phyloP scores from a whole-genome alignment of 805 yeast genomes.

The Barnettozyma californica region DNA sequence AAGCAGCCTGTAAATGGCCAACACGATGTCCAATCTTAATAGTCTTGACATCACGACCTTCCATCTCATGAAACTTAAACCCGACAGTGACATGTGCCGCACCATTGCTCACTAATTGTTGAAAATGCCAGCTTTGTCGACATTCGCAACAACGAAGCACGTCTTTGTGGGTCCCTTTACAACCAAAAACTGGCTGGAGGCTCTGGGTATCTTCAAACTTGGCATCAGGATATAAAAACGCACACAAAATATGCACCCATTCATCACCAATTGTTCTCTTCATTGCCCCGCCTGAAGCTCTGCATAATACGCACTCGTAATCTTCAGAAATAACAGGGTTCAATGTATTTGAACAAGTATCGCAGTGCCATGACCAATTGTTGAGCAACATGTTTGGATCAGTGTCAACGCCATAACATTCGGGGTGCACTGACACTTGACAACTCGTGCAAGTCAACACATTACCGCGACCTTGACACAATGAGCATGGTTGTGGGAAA shows the following conservation, averaged over 20 bases:
- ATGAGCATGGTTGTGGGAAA: conserved; percentile 41
- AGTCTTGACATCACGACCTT: conserved; percentile 17
- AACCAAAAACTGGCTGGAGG: conserved; percentile 44
- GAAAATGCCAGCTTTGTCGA: conserved; percentile 34
- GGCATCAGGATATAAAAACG: conserved; percentile 46
- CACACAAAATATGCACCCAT: conserved; percentile 80
- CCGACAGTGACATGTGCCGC: conserved; percentile 44
- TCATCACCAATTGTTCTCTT: conserved; percentile 60
- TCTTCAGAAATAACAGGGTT: conserved; percentile 53
- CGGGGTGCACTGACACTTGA: conserved; percentile 62
- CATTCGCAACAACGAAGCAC: conserved; percentile 52
- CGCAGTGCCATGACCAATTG: conserved; percentile 68
- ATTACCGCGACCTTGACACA: conserved; percentile 45
- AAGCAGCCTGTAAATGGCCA: conserved; percentile 41
- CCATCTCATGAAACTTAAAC: conserved; percentile 30
- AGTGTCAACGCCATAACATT: conserved; percentile 56
- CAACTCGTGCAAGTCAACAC: conserved; percentile 58
- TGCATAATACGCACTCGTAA: conserved; percentile 65
- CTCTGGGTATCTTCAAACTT: conserved; percentile 36
- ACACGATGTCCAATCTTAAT: conserved; percentile 17
- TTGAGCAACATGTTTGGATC: conserved; percentile 3
- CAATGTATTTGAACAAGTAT: conserved; percentile 66
- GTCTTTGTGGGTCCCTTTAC: conserved; percentile 34
- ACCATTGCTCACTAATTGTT: conserved; percentile 45
- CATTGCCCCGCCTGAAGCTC: conserved; percentile 32